These are phyloP conservation scores for Brachypodium distachyon DNA, from an alignment of 202 grass and related monocot species.

Conservation along the genomic window DNA sequence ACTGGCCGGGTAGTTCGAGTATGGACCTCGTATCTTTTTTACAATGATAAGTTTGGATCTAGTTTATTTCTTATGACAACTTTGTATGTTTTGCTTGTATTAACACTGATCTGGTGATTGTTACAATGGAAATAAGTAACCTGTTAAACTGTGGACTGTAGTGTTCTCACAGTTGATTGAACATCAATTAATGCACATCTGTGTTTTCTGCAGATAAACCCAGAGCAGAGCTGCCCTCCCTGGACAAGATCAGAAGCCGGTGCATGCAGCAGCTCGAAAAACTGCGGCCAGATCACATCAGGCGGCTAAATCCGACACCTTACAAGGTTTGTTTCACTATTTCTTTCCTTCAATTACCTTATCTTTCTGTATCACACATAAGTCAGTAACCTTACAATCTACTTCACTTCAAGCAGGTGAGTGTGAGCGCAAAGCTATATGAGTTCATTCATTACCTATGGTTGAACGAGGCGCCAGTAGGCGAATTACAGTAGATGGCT, in stretches of 20 bases:
- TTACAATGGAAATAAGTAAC: background rate
- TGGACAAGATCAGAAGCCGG: slow-evolving; percentile 66
- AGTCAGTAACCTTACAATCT: background rate
- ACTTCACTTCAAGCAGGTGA: slow-evolving; percentile 50
- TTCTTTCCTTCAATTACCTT: background rate
- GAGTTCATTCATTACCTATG: slow-evolving; percentile 95
- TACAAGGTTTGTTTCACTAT: slow-evolving; percentile 59
- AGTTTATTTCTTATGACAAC: background rate
- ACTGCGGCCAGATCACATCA: slow-evolving; percentile 81
- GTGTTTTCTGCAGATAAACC: slow-evolving; percentile 38
- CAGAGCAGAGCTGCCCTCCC: slow-evolving; percentile 66
- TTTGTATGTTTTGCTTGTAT: no score
- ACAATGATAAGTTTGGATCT: background rate
- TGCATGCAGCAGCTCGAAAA: slow-evolving; percentile 92
- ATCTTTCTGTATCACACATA: background rate
- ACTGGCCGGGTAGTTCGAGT: slow-evolving; percentile 82
- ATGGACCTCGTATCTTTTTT: slow-evolving; percentile 27
- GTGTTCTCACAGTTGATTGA: background rate
- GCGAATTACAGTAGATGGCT: slow-evolving; percentile 63
- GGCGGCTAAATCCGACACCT: slow-evolving; percentile 92
- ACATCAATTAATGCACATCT: background rate
- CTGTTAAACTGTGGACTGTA: background rate
- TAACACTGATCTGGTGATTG: background rate
- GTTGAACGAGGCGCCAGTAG: slow-evolving; percentile 88
- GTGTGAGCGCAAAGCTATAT: slow-evolving; percentile 80